Evolutionary conservation across 495 filamentous ascomycete species (phyloP), one percentile per base, ranked within the genome.

Genomic region (Cudoniella acicularis): DNA sequence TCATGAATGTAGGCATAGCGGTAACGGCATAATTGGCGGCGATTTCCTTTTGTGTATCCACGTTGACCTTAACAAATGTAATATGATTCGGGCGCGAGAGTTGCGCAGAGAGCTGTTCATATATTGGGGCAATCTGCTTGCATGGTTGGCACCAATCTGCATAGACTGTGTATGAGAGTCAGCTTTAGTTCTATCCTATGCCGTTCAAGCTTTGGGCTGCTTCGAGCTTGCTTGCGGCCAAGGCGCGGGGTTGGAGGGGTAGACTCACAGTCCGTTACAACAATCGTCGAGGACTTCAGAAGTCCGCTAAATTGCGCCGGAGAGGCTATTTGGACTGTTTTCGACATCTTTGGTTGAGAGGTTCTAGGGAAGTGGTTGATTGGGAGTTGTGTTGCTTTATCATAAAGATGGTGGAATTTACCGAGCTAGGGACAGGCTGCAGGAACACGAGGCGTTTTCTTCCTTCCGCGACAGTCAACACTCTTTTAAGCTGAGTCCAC

Each of bases 81-180:
- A 95, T 86, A 50, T 80, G 75, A 57, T 86, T 84, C 17, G 87
- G 84, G 24, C 85, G 83, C 1, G 90, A 89, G 27, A 94, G 81
- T 64, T 85, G 79, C 51, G 68, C 67, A 18, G 91, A 86, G 43
- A 96, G 81, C 72, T 88, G 81, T 63, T 93, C 88, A 73, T 90
- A 97, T 53, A 89, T 69, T 10, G 92, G 90, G n/a, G 87, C 87
- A 58, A 96, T 90, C 56, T 82, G 75, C 63, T 91, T 90, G 81
- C 89, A 96, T 65, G 92, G 89, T 24, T 78, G 86, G 70, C 89
- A 93, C 89, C 88, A 94, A 65, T 88, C 83, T 66, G 92, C 89
- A 70, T 91, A 90, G 78, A 97, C 92, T 96, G 65, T 24, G 30
- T 13, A 22, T 22, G 45, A 30, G n/a, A 55, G 45, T 64, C 58